Evolutionary conservation across 768 basidiomycete species (phyloP).

Genomic region (Boletus fagicola): DNA sequence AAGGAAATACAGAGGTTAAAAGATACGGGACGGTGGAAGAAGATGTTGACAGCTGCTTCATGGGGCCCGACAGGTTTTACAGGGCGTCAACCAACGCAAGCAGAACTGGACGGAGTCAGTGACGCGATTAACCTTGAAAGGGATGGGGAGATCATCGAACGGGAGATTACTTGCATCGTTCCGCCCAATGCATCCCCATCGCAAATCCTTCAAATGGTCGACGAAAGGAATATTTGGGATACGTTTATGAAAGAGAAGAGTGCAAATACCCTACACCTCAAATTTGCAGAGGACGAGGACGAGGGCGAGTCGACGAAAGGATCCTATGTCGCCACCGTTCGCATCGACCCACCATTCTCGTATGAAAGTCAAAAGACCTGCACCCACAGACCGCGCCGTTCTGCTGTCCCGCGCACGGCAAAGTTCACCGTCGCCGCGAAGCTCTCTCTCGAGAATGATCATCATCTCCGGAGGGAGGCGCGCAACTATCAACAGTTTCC

Average conservation of each 20-base stretch:
- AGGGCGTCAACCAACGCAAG: background rate
- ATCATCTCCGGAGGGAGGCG: constrained; percentile 36
- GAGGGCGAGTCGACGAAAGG: background rate
- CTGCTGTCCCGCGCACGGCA: constrained; percentile 28
- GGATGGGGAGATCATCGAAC: constrained; percentile 19
- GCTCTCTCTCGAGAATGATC: constrained; percentile 39
- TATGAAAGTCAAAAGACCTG: constrained; percentile 13
- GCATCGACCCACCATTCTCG: constrained; percentile 15
- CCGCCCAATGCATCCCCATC: background rate
- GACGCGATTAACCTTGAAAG: background rate
- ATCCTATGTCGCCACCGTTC: background rate
- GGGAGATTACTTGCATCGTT: constrained; percentile 16
- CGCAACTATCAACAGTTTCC: constrained; percentile 29
- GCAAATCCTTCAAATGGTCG: background rate
- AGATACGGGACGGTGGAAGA: constrained; percentile 21
- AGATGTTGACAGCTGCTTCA: constrained; percentile 11
- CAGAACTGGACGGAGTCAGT: background rate
- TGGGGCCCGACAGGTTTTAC: constrained; percentile 14
- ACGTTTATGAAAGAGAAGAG: background rate
- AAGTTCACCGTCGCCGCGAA: constrained; percentile 46
- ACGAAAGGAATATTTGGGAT: background rate
- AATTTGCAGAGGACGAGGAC: background rate
- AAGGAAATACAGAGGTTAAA: constrained; percentile 25
- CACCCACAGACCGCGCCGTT: background rate
- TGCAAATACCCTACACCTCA: background rate